A percentile compares a stretch with the other conserved stretches of the same genome.
These are phyloP conservation scores for Lizonia empirigonia DNA, from an alignment of 2,329 filamentous ascomycete genomes.

Conservation along the genomic window DNA sequence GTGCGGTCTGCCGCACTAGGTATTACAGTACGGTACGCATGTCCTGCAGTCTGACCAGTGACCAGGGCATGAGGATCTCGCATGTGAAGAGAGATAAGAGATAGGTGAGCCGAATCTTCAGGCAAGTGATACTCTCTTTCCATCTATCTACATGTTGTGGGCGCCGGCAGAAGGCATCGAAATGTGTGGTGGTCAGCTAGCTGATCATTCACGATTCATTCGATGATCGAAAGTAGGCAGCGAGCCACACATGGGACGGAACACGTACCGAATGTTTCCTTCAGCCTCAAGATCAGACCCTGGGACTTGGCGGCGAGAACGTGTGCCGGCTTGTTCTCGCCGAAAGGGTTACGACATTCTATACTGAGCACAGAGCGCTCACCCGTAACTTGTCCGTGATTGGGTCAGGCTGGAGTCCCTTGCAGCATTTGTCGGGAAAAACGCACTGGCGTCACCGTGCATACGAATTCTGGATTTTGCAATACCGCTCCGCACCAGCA, in stretches of 20 bases:
- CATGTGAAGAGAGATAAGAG: slow-evolving; percentile 29
- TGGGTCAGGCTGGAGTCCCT: slow-evolving; percentile 5
- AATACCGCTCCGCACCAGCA: slow-evolving; percentile 29
- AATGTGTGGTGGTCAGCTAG: not conserved
- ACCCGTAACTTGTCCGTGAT: not conserved
- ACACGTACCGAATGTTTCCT: slow-evolving; percentile 11
- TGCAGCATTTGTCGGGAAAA: slow-evolving; percentile 5
- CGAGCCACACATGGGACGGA: not conserved
- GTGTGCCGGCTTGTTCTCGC: slow-evolving; percentile 15
- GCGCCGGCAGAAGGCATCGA: not conserved
- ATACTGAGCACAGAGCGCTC: slow-evolving; percentile 4
- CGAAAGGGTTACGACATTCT: slow-evolving; percentile 9
- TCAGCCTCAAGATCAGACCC: slow-evolving; percentile 16
- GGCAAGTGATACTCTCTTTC: not conserved
- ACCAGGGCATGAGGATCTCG: slow-evolving; percentile 3
- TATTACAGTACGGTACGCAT: too few species aligned
- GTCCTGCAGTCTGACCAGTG: slow-evolving; percentile 13
- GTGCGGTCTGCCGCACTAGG: slow-evolving; percentile 22
- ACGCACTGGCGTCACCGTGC: slow-evolving; percentile 33
- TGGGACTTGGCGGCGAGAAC: slow-evolving; percentile 15
- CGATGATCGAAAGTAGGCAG: not conserved
- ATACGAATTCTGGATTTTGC: slow-evolving; percentile 26
- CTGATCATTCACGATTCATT: not conserved
- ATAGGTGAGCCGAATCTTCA: not conserved
- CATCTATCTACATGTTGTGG: not conserved